Evolutionary conservation across 1,284 basidiomycete genomes (phyloP).

Genomic region (Thecaphora thlaspeos): DNA sequence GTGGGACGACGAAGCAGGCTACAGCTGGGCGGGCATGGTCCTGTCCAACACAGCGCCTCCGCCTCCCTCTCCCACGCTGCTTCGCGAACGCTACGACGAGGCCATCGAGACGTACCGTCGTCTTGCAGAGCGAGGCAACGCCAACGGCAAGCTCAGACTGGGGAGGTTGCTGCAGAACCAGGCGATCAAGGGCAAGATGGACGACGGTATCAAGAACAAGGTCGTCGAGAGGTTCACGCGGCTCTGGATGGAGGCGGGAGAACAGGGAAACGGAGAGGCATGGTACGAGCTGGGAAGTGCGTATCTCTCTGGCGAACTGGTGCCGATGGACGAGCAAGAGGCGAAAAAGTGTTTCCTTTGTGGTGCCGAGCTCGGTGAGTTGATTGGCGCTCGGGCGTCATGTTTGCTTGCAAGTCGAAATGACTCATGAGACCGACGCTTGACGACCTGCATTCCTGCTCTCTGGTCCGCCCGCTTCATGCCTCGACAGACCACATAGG

Average conservation of each 20-base stretch:
- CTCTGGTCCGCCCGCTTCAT: not conserved
- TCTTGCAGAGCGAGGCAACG: constrained; percentile 38
- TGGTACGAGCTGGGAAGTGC: constrained; percentile 46
- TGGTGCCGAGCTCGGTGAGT: constrained; percentile 27
- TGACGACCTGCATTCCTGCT: constrained; percentile 2
- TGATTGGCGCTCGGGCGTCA: too few species aligned
- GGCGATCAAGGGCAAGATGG: constrained; percentile 12
- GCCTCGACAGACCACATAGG: constrained; percentile 8
- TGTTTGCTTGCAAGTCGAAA: constrained; percentile 10
- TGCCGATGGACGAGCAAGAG: constrained; percentile 19
- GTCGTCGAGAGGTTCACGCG: constrained; percentile 21
- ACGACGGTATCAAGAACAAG: constrained; percentile 14
- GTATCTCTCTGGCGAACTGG: constrained; percentile 25
- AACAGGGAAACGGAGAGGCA: constrained; percentile 40
- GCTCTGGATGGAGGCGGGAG: constrained; percentile 39
- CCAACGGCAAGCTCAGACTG: constrained; percentile 34
- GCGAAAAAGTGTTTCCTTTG: constrained; percentile 23
- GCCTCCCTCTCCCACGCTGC: constrained; percentile 9
- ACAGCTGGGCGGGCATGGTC: constrained; percentile 48
- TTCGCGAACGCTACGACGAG: constrained; percentile 14
- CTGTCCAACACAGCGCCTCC: constrained; percentile 32
- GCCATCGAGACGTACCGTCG: constrained; percentile 32
- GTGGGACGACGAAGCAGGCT: constrained; percentile 40
- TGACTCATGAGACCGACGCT: too few species aligned
- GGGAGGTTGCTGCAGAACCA: constrained; percentile 37